Conservation (phyloP, 129 eudicot species). For the Tanacetum coccineum region DNA sequence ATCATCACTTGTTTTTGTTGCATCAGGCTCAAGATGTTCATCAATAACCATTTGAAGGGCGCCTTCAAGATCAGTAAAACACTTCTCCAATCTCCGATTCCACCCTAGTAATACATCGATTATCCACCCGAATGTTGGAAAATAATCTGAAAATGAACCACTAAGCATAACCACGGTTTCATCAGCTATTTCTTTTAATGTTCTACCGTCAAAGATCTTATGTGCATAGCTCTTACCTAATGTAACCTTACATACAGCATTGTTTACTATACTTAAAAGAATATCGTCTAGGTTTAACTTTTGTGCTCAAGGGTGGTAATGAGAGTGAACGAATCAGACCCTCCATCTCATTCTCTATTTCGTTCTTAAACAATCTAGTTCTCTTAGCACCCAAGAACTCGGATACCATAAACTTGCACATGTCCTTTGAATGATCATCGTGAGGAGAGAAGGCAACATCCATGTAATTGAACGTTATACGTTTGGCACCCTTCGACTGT, state of each 20-base stretch:
- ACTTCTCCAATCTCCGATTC: neutral
- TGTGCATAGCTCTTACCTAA: neutral
- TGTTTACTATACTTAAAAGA: neutral
- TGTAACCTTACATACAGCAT: neutral
- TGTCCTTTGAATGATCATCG: neutral
- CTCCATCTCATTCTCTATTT: neutral
- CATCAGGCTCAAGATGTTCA: neutral
- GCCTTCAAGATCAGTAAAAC: neutral
- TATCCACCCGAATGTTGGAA: slow-evolving; percentile 4
- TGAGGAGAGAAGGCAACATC: slow-evolving; percentile 4
- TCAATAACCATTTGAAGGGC: neutral
- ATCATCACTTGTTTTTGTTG: neutral
- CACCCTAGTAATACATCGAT: neutral
- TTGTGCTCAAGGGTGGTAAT: neutral
- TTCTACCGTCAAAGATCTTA: neutral
- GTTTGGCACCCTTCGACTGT: neutral
- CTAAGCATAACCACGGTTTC: neutral
- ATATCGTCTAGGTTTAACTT: neutral
- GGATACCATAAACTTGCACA: neutral
- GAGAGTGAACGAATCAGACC: neutral
- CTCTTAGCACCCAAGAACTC: neutral
- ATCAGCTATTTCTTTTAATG: neutral
- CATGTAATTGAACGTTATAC: neutral
- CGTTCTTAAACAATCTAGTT: neutral
- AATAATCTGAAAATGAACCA: neutral